Evolutionary conservation across 441 rosid species (phyloP).

Genomic region (Bocquillonia castaneifolia): DNA sequence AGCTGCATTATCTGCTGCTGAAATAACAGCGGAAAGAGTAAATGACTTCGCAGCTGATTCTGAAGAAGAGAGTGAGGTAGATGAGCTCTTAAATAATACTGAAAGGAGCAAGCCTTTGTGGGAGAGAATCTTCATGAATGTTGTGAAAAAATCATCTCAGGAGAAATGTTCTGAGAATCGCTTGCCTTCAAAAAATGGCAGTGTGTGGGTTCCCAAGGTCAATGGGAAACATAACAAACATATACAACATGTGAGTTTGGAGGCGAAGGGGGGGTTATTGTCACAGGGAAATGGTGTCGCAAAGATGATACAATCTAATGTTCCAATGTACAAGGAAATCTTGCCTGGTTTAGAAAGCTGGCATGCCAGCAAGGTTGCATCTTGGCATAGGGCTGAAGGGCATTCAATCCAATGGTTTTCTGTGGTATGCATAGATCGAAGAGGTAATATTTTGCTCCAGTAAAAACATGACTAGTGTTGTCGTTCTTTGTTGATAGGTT

Average conservation of each 20-base stretch:
- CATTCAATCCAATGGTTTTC: constrained; percentile 85
- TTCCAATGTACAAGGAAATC: constrained; percentile 68
- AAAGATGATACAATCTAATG: constrained; percentile 53
- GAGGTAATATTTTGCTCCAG: constrained; percentile 44
- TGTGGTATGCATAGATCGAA: constrained; percentile 80
- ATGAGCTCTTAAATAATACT: constrained; percentile 45
- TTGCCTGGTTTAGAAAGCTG: constrained; percentile 86
- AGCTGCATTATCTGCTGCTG: constrained; percentile 74
- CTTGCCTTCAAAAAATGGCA: constrained; percentile 40
- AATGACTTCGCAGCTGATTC: constrained; percentile 72
- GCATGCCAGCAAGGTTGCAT: constrained; percentile 76
- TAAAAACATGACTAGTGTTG: background rate
- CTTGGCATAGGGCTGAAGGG: constrained; percentile 91
- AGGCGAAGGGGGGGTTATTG: constrained; percentile 37
- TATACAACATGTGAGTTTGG: constrained; percentile 42
- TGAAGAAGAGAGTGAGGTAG: constrained; percentile 56
- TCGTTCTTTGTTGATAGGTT: background rate
- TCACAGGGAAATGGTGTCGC: constrained; percentile 65
- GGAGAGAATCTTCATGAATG: constrained; percentile 56
- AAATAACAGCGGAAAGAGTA: constrained; percentile 69
- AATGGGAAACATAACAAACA: constrained; percentile 81
- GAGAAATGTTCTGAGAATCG: constrained; percentile 33
- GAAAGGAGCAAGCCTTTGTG: constrained; percentile 49
- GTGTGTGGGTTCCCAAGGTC: constrained; percentile 60
- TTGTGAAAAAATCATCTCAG: constrained; percentile 43